Conservation (phyloP, 805 yeast species). For the Hanseniaspora pseudoguilliermondii region DNA sequence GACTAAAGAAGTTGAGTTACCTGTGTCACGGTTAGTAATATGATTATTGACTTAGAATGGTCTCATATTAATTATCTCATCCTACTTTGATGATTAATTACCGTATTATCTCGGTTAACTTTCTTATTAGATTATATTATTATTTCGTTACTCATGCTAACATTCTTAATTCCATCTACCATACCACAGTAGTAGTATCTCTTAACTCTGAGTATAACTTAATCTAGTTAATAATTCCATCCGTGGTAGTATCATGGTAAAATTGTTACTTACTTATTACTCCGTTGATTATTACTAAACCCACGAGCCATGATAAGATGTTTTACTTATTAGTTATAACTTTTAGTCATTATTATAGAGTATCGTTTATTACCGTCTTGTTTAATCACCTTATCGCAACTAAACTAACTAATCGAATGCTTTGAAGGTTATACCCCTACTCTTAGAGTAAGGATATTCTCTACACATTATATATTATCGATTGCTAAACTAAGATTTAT, state of each 20-base stretch:
- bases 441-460: background rate
- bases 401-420: background rate
- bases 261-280: conserved; percentile 3
- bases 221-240: conserved; percentile 2
- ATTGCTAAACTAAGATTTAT: background rate
- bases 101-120: background rate
- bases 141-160: conserved; percentile 4
- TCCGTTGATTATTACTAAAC: background rate
- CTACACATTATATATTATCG: background rate
- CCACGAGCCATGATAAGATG: background rate
- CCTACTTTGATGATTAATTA: background rate
- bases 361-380: conserved; percentile 1
- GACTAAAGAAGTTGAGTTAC: background rate
- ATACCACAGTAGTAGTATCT: background rate
- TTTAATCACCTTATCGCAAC: background rate
- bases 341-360: background rate
- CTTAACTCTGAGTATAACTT: background rate
- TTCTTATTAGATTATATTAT: background rate
- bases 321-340: background rate
- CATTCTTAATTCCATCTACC: conserved; percentile 1
- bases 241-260: background rate
- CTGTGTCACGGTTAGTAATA: background rate
- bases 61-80: background rate
- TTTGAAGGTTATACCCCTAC: background rate
- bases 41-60: background rate